These are phyloP conservation scores for Paramecium tetraurelia DNA, from an alignment of 73 alveolate genomes.

Conservation along the genomic window DNA sequence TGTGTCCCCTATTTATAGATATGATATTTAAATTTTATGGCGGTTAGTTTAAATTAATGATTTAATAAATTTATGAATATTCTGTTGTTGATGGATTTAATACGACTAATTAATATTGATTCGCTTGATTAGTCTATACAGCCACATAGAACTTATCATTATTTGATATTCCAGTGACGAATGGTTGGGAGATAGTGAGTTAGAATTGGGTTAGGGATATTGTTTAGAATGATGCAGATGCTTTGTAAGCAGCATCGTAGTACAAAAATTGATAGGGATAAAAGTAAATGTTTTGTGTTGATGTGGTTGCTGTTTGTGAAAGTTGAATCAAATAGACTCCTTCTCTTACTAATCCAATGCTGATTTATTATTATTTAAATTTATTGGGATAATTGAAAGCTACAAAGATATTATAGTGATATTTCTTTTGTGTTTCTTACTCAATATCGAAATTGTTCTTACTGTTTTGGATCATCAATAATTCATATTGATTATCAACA, in stretches of 20 bases:
- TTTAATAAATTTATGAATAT: neutral
- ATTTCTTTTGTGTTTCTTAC: neutral
- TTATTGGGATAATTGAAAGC: neutral
- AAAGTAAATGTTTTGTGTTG: neutral
- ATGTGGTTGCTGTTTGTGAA: neutral
- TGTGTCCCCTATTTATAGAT: neutral
- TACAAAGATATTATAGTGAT: neutral
- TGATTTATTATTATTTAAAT: neutral
- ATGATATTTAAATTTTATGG: neutral
- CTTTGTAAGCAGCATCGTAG: neutral
- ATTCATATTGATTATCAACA: neutral
- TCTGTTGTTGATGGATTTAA: neutral
- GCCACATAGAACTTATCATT: neutral
- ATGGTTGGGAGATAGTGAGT: neutral
- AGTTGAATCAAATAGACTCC: neutral
- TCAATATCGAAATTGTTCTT: neutral
- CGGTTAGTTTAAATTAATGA: neutral
- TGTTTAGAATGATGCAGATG: neutral
- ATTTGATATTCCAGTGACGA: neutral
- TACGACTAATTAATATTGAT: neutral
- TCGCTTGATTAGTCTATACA: neutral
- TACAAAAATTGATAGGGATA: neutral
- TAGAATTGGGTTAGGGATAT: neutral
- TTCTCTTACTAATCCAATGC: neutral
- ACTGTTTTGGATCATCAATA: neutral